These are phyloP conservation scores for Didymella arachidicola DNA, from an alignment of 2,329 filamentous ascomycete genomes.

Conservation along the genomic window DNA sequence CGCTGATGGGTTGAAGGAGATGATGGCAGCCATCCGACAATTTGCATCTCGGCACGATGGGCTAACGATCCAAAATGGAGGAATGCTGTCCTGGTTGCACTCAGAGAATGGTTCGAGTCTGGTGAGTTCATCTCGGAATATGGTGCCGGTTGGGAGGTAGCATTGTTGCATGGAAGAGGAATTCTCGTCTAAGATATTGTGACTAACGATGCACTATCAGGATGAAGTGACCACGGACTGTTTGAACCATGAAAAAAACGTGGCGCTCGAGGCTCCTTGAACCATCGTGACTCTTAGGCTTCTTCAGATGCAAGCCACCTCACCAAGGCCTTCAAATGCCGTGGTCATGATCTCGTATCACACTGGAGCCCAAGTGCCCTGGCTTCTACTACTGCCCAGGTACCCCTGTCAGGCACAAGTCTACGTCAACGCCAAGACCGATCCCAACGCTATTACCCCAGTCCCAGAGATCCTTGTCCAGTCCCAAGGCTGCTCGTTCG, in stretches of 20 bases:
- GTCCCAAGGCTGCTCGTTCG: slow-evolving; percentile 6
- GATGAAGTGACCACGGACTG: no score
- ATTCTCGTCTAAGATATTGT: no score
- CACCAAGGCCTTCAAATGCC: neutral
- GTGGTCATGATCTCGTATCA: neutral
- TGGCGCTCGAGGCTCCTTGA: neutral
- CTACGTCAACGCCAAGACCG: slow-evolving; percentile 19
- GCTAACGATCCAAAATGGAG: neutral
- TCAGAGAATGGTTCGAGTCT: neutral
- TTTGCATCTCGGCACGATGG: neutral
- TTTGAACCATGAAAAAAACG: neutral
- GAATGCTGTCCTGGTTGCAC: neutral
- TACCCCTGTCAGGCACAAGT: slow-evolving; percentile 16
- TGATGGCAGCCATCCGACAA: neutral
- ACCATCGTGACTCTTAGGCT: neutral
- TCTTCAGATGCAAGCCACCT: neutral
- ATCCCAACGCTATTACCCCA: slow-evolving; percentile 15
- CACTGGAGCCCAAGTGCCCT: neutral
- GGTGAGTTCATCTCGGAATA: neutral
- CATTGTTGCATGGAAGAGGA: neutral
- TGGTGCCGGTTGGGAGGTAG: neutral
- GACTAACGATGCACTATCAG: no score
- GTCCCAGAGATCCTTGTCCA: slow-evolving; percentile 2
- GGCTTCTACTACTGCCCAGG: slow-evolving; percentile 3
- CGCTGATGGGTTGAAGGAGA: neutral